phyloP scores from a whole-genome alignment of 768 basidiomycete genomes.

The Agaricus blazei region DNA sequence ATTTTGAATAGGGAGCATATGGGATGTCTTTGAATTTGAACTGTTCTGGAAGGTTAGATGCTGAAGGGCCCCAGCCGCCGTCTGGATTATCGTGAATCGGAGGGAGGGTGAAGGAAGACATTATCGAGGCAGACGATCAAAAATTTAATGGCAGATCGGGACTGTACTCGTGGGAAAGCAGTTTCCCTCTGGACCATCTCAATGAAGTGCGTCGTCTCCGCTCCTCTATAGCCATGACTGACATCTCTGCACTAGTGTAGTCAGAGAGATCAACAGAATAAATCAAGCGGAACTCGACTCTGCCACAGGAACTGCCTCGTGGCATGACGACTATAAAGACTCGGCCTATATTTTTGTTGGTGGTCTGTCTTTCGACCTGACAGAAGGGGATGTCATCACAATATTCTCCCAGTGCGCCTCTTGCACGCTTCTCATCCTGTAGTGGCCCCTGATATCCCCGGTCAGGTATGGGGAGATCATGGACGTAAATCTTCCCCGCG shows the following conservation, averaged over 20 bases:
- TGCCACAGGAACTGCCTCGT: slow-evolving; percentile 65
- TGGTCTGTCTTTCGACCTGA: slow-evolving; percentile 81
- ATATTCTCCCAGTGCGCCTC: slow-evolving; percentile 91
- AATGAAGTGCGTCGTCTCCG: slow-evolving; percentile 64
- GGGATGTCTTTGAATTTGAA: slow-evolving; percentile 99
- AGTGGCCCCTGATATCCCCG: neutral
- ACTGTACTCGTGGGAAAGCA: slow-evolving; percentile 33
- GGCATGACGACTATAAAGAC: slow-evolving; percentile 98
- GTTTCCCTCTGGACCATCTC: slow-evolving; percentile 20
- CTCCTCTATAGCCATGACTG: slow-evolving; percentile 7
- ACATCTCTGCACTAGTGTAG: slow-evolving; percentile 52
- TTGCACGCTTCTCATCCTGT: neutral
- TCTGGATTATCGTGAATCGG: slow-evolving; percentile 89
- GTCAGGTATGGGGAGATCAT: slow-evolving; percentile 92
- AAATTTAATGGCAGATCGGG: slow-evolving; percentile 22
- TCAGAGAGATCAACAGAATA: slow-evolving; percentile 90
- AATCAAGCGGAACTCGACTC: slow-evolving; percentile 87
- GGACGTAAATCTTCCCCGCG: slow-evolving; percentile 91
- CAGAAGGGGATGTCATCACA: slow-evolving; percentile 95
- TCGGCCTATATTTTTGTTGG: slow-evolving; percentile 95
- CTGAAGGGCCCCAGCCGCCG: slow-evolving; percentile 89
- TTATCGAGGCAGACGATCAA: slow-evolving; percentile 23
- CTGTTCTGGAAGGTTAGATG: slow-evolving; percentile 76
- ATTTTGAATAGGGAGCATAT: slow-evolving; percentile 97
- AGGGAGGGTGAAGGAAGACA: slow-evolving; percentile 83